Evolutionary conservation across 176 grass and related monocot species (phyloP), one percentile per base, ranked within the genome.

Genomic region (Oryza glumipatula): DNA sequence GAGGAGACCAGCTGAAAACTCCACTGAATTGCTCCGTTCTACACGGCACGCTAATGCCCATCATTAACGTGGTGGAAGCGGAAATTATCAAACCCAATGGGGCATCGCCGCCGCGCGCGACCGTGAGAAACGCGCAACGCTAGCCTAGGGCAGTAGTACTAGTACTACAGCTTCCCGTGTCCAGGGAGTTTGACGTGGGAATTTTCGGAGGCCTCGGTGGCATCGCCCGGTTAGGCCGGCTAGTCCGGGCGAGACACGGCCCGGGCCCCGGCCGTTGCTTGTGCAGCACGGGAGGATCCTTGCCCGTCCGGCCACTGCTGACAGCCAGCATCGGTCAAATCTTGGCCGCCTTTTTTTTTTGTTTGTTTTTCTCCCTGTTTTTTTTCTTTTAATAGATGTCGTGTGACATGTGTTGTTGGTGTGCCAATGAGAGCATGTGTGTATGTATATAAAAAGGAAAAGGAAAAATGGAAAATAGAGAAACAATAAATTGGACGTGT

Each of bases 281-380:
- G 67, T 79, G 69, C 60, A 49, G 43, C 88, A 82, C 71, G 88
- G 65, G 82, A 65, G 28, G 58, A 44, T 69, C 39, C 30, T 45
- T 45, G 9, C 54, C 58, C 88, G 63, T 74, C 79, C 46, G 65
- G 76, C 26, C 72, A 1, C 11, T 19, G 1, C 35, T 4, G 45
- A 7, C 12, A 14, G 15, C 15, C 54, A 11, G 56, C 56, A 41
- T 44, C 2, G 36, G 65, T 77, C 79, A 87, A 76, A 70, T 75
- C 85, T 21, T 21, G 58, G 56, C 2, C 10, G 7, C 35, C 68
- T 6, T 11, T 58, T 22, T 5, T 58, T 39, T 36, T 36, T 36
- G 33, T 35, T 10, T 21, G 7, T 48, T 63, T 63, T 23, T 63
- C 58, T 63, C n/a, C 19, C 16, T 4, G 4, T 38, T 41, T 7